Evolutionary conservation across 73 alveolate species (phyloP).

Genomic region (Blepharisma stoltei): DNA sequence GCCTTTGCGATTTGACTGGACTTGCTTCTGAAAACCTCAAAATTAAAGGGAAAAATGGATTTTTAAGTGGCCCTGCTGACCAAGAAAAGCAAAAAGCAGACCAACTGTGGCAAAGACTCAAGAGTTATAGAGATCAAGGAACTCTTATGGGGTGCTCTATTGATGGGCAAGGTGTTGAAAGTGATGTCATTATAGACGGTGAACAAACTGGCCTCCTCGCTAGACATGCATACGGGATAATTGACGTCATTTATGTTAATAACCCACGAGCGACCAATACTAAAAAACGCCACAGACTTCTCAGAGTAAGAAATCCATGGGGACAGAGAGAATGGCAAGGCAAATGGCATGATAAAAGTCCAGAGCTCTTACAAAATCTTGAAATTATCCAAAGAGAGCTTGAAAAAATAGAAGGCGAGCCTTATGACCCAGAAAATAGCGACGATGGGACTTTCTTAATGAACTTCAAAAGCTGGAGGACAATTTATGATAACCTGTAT

Average conservation of each 20-base stretch:
- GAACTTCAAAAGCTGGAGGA: constrained; percentile 86
- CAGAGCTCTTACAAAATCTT: constrained; percentile 36
- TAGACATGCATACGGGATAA: constrained; percentile 95
- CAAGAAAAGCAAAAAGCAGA: constrained; percentile 44
- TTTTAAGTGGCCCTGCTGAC: constrained; percentile 42
- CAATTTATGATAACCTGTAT: constrained; percentile 50
- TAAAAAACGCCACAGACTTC: constrained; percentile 66
- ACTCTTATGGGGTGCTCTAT: constrained; percentile 92
- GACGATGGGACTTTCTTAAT: constrained; percentile 98
- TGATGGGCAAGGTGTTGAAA: constrained; percentile 77
- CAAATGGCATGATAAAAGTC: constrained; percentile 80
- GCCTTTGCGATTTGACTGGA: constrained; percentile 92
- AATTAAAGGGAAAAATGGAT: constrained; percentile 46
- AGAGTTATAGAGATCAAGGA: constrained; percentile 46
- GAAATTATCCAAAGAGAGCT: constrained; percentile 43
- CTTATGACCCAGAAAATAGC: constrained; percentile 64
- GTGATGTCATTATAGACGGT: constrained; percentile 77
- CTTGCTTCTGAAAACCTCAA: constrained; percentile 80
- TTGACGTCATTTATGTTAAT: constrained; percentile 85
- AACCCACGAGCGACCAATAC: constrained; percentile 46
- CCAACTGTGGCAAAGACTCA: constrained; percentile 58
- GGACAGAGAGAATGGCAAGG: constrained; percentile 96
- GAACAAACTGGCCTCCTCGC: constrained; percentile 86
- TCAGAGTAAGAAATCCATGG: constrained; percentile 98
- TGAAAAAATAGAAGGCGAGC: constrained; percentile 59